phyloP scores from a whole-genome alignment of 495 filamentous ascomycete species.

The Trichocladium uniseriatum region DNA sequence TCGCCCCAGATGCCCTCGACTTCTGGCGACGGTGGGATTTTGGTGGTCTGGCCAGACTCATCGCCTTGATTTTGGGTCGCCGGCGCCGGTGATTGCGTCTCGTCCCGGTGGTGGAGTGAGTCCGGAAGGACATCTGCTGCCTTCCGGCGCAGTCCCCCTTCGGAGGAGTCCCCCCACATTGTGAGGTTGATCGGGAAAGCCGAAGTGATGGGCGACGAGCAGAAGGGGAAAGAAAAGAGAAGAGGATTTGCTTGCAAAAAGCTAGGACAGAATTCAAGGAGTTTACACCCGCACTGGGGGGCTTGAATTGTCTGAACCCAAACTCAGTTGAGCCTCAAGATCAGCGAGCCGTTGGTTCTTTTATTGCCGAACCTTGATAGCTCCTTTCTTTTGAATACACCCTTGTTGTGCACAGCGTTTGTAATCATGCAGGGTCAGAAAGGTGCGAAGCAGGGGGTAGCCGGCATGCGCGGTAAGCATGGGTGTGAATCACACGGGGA shows the following conservation, averaged over 20 bases:
- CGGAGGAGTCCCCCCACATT: constrained; percentile 11
- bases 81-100: not conserved
- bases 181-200: not conserved
- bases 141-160: constrained; percentile 16
- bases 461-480: not conserved
- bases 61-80: not conserved
- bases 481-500: not conserved
- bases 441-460: not conserved
- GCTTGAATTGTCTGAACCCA: too few species aligned
- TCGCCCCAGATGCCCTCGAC: constrained; percentile 68
- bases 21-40: constrained; percentile 11
- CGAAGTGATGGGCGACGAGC: not conserved
- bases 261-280: too few species aligned
- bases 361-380: too few species aligned
- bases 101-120: constrained; percentile 19
- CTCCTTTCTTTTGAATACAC: too few species aligned
- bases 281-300: too few species aligned
- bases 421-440: not conserved
- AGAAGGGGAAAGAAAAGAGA: not conserved
- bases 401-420: too few species aligned
- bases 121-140: constrained; percentile 15
- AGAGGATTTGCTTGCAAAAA: too few species aligned
- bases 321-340: too few species aligned
- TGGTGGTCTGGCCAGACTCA: constrained; percentile 9
- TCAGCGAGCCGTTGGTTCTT: too few species aligned